Evolutionary conservation across 495 filamentous ascomycete species (phyloP), one percentile per base, ranked within the genome.

Genomic region (Aspergillus nanangensis): DNA sequence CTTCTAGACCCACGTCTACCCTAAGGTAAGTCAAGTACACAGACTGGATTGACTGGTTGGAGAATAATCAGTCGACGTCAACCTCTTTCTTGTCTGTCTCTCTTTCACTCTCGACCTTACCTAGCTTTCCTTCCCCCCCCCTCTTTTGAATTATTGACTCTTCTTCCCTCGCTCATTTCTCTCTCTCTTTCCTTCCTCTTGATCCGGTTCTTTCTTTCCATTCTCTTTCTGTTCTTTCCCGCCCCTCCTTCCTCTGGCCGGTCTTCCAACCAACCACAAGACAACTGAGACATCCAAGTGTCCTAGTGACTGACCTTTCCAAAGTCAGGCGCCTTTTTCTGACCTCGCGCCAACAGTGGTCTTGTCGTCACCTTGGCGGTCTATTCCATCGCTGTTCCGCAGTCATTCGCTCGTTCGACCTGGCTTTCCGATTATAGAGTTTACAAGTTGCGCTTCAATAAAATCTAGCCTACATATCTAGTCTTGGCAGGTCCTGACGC

Each of bases 241-340:
- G 14, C 27, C 10, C 22, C 34, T 22, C 13, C 17, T 18, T 36
- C 13, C 4, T 18, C 33, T 18, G 8, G n/a, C 20, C 13, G 33
- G 33, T 5, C n/a, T 36, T 36, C n/a, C 14, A 17, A 17, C 25
- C 27, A 22, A 38, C 14, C 20, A 27, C 27, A 33, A 15, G 19
- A 21, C 42, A 45, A 25, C 24, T 45, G 38, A 47, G 51, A 54
- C 51, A 48, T 42, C 36, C 27, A 31, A 48, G 41, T 33, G 55
- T 53, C 45, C 55, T 18, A 51, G 34, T 56, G 53, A 51, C 9
- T 19, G 14, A 39, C n/a, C n/a, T 39, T 43, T 21, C 33, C 1
- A 29, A 39, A 48, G 51, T 54, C 55, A 55, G 55, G 49, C 55
- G 51, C 55, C 48, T 47, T 44, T 29, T 45, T 40, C 45, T 42